Evolutionary conservation across 2,329 filamentous ascomycete genomes (phyloP).

Genomic region (Neocucurbitaria cava): DNA sequence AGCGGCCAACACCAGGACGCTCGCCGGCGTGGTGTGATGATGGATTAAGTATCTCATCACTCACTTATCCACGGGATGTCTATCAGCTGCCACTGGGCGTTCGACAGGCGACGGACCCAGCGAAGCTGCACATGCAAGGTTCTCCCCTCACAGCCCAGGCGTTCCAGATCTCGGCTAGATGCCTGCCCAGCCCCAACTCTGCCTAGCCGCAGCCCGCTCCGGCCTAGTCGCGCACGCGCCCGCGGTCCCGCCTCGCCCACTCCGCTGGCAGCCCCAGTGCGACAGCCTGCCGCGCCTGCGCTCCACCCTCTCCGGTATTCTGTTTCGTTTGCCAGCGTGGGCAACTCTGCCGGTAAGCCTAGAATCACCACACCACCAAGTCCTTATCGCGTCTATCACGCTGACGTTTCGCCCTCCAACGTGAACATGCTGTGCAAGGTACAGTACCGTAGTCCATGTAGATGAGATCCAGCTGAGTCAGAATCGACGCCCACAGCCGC

Average conservation of each 20-base stretch:
- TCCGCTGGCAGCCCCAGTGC: not conserved
- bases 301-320: not conserved
- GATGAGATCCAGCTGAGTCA: not conserved
- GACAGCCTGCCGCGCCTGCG: too few species aligned
- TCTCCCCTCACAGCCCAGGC: conserved; percentile 5
- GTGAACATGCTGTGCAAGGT: not conserved
- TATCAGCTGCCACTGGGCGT: conserved; percentile 9
- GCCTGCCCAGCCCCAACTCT: not conserved
- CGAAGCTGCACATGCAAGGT: conserved; percentile 9
- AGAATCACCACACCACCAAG: not conserved
- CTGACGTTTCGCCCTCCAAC: not conserved
- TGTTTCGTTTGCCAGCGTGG: not conserved
- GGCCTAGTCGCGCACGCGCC: not conserved
- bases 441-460: too few species aligned
- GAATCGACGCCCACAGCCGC: not conserved
- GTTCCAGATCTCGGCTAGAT: conserved; percentile 20
- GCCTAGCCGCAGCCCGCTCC: not conserved
- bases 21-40: not conserved
- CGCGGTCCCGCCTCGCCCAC: not conserved
- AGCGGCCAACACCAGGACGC: not conserved
- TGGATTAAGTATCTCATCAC: not conserved
- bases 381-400: not conserved
- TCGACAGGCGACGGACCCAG: conserved; percentile 6
- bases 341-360: not conserved
- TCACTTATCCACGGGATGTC: not conserved